A percentile compares a stretch with the other conserved stretches of the same genome.
phyloP scores from a whole-genome alignment of 306 rosid genomes.

The Rosa multiflora region DNA sequence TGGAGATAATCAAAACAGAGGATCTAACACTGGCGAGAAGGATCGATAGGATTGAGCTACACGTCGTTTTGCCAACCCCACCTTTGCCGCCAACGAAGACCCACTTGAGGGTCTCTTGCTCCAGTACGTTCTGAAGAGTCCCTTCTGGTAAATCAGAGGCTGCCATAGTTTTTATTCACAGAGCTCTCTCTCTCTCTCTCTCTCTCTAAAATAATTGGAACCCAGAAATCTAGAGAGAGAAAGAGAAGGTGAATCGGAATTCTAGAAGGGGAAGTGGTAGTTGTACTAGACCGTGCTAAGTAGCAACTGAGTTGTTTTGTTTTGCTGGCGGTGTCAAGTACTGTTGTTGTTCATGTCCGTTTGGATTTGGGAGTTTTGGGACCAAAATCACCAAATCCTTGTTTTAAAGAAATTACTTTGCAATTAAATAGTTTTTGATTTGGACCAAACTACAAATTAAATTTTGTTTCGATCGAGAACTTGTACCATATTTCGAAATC shows the following conservation, averaged over 20 bases:
- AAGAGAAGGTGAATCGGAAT: neutral
- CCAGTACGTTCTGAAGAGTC: conserved; percentile 72
- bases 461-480: too few relatives aligned
- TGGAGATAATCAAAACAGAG: conserved; percentile 92
- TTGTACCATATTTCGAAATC: too few relatives aligned
- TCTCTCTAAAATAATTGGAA: neutral
- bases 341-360: neutral
- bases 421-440: too few relatives aligned
- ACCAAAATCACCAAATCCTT: too few relatives aligned
- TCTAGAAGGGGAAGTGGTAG: neutral
- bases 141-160: conserved; percentile 52
- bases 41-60: conserved; percentile 87
- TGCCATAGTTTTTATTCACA: conserved; percentile 26
- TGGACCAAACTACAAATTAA: too few relatives aligned
- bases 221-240: conserved; percentile 23
- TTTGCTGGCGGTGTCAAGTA: neutral
- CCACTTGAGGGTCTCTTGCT: conserved; percentile 89
- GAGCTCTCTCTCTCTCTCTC: conserved; percentile 20
- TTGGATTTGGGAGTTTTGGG: neutral
- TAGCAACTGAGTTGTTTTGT: neutral
- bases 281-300: neutral
- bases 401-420: neutral
- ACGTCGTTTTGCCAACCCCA: conserved; percentile 94
- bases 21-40: conserved; percentile 75
- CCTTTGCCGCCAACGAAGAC: conserved; percentile 98